phyloP scores from a whole-genome alignment of 2,329 filamentous ascomycete genomes.

The Aspergillus fijiensis region DNA sequence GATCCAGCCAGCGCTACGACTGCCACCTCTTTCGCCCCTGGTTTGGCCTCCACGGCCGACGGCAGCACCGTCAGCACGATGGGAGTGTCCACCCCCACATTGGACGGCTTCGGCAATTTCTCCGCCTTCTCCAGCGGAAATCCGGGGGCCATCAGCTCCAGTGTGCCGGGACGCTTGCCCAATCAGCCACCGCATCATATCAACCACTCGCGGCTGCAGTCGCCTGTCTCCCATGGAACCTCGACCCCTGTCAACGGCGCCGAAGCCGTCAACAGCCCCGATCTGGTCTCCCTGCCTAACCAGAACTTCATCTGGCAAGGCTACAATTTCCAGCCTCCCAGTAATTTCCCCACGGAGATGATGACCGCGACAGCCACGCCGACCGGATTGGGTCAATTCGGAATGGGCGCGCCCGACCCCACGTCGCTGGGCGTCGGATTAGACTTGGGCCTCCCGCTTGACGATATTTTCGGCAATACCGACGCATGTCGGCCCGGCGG shows the following conservation, averaged over 20 bases:
- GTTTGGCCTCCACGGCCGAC: conserved; percentile 18
- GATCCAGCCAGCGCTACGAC: conserved; percentile 18
- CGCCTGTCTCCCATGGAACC: conserved; percentile 31
- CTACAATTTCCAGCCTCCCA: conserved; percentile 35
- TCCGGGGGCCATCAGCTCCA: conserved; percentile 24
- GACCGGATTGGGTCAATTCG: conserved; percentile 24
- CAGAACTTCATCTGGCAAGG: conserved; percentile 45
- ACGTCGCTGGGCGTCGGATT: conserved; percentile 31
- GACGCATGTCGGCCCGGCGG: conserved; percentile 26
- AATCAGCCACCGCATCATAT: conserved; percentile 15
- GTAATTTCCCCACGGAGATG: conserved; percentile 16
- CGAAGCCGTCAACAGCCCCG: conserved; percentile 40
- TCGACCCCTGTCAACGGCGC: conserved; percentile 27
- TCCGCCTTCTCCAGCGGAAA: conserved; percentile 25
- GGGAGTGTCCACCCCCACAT: conserved; percentile 23
- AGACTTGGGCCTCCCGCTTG: conserved; percentile 38
- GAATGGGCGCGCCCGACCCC: conserved; percentile 29
- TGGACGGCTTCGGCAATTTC: conserved; percentile 31
- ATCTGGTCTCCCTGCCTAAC: conserved; percentile 43
- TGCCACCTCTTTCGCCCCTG: conserved; percentile 20
- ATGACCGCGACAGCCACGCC: conserved; percentile 24
- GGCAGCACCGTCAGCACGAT: conserved; percentile 4
- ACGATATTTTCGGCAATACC: conserved; percentile 44
- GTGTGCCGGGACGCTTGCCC: conserved; percentile 30
- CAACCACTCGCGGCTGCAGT: conserved; percentile 31